Evolutionary conservation across 108 stramenopile genomes (phyloP).

Genomic region (Skeletonema costatum): DNA sequence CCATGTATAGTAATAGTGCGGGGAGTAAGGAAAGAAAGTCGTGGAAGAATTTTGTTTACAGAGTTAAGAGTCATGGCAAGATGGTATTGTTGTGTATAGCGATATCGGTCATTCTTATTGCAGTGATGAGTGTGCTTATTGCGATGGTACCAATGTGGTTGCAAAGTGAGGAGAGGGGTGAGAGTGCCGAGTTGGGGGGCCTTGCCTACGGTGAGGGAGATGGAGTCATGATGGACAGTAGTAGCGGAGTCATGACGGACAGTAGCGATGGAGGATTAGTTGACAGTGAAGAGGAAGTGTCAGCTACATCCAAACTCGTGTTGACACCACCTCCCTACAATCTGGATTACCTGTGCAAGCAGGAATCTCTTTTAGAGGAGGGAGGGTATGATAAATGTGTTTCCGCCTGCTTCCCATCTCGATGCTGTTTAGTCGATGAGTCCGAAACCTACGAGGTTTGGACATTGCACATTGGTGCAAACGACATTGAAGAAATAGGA

Average conservation of each 20-base stretch:
- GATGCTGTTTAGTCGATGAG: conserved; percentile 5
- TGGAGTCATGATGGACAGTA: background rate
- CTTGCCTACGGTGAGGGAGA: background rate
- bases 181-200: background rate
- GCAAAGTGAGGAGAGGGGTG: background rate
- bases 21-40: background rate
- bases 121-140: background rate
- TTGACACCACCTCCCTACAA: conserved; percentile 3
- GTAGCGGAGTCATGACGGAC: background rate
- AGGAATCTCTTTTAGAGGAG: background rate
- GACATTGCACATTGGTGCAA: background rate
- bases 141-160: background rate
- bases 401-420: conserved; percentile 5
- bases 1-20: background rate
- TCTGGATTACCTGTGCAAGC: background rate
- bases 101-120: background rate
- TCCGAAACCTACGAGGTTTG: conserved; percentile 3
- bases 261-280: background rate
- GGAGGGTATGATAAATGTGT: conserved; percentile 13
- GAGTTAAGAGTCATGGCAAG: background rate
- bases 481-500: background rate
- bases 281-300: background rate
- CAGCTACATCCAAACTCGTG: background rate
- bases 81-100: background rate
- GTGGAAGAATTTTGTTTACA: background rate